These are phyloP conservation scores for Euphorbia schlechtendalii DNA, from an alignment of 441 rosid species.

Conservation along the genomic window DNA sequence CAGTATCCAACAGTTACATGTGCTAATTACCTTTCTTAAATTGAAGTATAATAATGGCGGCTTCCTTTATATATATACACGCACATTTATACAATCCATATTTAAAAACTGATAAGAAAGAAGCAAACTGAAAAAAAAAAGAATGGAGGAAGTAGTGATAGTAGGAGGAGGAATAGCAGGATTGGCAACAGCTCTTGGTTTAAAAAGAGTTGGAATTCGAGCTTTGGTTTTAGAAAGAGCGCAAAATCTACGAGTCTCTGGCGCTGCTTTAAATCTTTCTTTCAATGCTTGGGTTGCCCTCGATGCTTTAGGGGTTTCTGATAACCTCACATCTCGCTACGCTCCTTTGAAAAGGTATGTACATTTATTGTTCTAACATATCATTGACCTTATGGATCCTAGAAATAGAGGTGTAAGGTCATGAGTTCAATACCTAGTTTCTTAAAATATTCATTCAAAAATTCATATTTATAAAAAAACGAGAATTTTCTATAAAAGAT, in stretches of 20 bases:
- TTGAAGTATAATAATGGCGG: too few relatives aligned
- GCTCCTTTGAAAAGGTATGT: constrained; percentile 17
- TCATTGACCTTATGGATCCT: too few relatives aligned
- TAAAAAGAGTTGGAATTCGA: constrained; percentile 32
- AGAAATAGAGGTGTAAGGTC: too few relatives aligned
- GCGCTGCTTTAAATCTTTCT: constrained; percentile 27
- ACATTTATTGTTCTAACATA: too few relatives aligned
- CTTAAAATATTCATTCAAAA: too few relatives aligned
- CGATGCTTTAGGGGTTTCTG: constrained; percentile 36
- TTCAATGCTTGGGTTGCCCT: constrained; percentile 42
- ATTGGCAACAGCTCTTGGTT: constrained; percentile 34
- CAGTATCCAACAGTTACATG: too few relatives aligned
- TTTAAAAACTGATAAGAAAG: too few relatives aligned
- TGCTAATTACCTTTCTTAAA: too few relatives aligned
- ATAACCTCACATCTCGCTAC: constrained; percentile 34
- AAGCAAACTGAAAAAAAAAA: not conserved
- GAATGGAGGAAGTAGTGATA: constrained; percentile 33
- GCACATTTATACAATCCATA: too few relatives aligned
- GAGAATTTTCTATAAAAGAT: too few relatives aligned
- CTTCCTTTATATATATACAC: not conserved
- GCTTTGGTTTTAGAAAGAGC: constrained; percentile 35
- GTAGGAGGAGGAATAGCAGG: constrained; percentile 42
- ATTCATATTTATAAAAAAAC: too few relatives aligned
- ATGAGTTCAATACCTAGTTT: too few relatives aligned
- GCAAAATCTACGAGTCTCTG: constrained; percentile 23